Base-by-base conservation (phyloP, 441 rosid species). In the Pelargonium myrrhifolium region DNA sequence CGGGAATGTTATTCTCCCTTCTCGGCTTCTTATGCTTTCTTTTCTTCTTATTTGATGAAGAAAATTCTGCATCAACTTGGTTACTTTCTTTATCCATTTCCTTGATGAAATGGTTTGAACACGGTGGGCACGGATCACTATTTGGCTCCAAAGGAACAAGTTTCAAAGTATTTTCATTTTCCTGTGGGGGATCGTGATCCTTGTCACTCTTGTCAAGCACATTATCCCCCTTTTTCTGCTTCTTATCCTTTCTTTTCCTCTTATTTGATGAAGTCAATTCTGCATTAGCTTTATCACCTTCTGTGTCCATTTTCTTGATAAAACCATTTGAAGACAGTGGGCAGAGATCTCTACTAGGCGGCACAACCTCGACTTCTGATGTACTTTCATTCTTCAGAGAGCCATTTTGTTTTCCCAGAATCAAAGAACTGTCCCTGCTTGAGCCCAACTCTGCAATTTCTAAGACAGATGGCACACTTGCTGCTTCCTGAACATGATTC, bases 21-120 rank as follows among this genome's bases (percentile, higher is more conserved):
- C 21, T 74, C 5, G 5, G 40, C 42, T 6, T 61, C 62, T 20
- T 74, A 18, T 37, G 70, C 21, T 66, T 68, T 66, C 14, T 65
- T 31, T 42, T 63, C 24, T 28, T 71, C 22, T 61, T 58, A 40
- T 65, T 22, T 21, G 70, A 68, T 64, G 43, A 1, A 37, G n/a
- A 20, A 10, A 21, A 4, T 31, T 49, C 42, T 26, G 68, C 67
- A 47, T 66, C 68, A 63, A 62, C 43, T 39, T 18, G 58, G 12
- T 15, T 3, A 47, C 55, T 47, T 47, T 47, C 55, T 47, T 4
- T 47, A 11, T 47, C 55, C 55, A 47, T 47, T 47, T 47, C 6
- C 35, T 43, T 66, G 12, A n/a, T 53, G 24, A 43, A n/a, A n/a
- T 24, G 1, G 28, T 24, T 24, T 24, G 28, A 24, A 24, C 1